Conservation (phyloP, 352 stramenopile genomes). For the Elongisporangium senticosum region DNA sequence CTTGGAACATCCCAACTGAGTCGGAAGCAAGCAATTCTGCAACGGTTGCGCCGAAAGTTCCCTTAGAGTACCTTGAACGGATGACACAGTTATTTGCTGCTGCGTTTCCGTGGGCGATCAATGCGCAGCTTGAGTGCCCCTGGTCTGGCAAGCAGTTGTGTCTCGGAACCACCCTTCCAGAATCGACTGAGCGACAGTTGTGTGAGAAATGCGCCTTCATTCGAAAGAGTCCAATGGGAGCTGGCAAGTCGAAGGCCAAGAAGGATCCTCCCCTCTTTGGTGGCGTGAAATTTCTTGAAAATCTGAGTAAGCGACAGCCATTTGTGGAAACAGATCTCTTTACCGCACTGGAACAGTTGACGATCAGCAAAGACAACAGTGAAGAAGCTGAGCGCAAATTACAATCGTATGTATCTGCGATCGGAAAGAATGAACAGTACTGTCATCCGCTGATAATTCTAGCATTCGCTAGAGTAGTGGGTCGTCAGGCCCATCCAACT, state of each 20-base stretch:
- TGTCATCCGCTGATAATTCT: conserved; percentile 57
- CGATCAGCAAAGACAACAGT: conserved; percentile 32
- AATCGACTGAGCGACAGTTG: conserved; percentile 36
- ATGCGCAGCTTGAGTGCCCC: conserved; percentile 24
- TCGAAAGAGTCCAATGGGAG: neutral
- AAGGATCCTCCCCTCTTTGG: conserved; percentile 29
- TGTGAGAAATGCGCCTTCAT: conserved; percentile 35
- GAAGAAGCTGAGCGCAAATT: conserved; percentile 22
- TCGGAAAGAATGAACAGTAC: conserved; percentile 8
- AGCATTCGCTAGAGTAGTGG: conserved; percentile 33
- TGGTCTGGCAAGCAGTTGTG: conserved; percentile 44
- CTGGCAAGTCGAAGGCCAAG: conserved; percentile 5
- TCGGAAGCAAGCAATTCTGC: neutral
- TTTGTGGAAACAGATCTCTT: conserved; percentile 46
- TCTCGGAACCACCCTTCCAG: conserved; percentile 23
- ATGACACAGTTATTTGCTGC: conserved; percentile 24
- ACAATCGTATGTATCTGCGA: conserved; percentile 27
- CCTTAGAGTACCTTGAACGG: conserved; percentile 14
- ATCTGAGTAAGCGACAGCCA: conserved; percentile 17
- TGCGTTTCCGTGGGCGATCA: conserved; percentile 15
- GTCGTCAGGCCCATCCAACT: conserved; percentile 6
- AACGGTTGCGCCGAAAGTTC: conserved; percentile 2
- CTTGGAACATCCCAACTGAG: neutral
- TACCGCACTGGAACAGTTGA: conserved; percentile 44
- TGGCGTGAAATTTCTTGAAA: conserved; percentile 46